These are phyloP conservation scores for Amphicarpaea edgeworthii DNA, from an alignment of 306 rosid genomes.

Conservation along the genomic window DNA sequence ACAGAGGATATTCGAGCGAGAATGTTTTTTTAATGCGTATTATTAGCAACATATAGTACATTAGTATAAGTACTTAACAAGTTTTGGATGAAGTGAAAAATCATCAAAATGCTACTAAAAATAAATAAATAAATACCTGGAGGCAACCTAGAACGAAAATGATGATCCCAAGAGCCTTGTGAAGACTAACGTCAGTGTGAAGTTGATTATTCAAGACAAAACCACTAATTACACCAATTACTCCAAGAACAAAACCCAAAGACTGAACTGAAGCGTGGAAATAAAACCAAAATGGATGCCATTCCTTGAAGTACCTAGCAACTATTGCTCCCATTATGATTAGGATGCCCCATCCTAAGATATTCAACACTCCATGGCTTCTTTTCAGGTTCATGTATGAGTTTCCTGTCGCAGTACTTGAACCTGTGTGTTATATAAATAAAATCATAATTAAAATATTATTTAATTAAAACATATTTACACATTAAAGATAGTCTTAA, in stretches of 20 bases:
- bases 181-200: conserved; percentile 52
- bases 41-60: too few relatives aligned
- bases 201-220: conserved; percentile 54
- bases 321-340: conserved; percentile 72
- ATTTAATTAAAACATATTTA: too few relatives aligned
- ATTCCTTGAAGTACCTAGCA: conserved; percentile 66
- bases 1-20: too few relatives aligned
- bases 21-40: too few relatives aligned
- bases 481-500: too few relatives aligned
- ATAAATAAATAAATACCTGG: conserved; percentile 61
- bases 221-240: conserved; percentile 66
- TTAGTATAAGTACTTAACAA: too few relatives aligned
- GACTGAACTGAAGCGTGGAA: conserved; percentile 63
- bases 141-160: conserved; percentile 66
- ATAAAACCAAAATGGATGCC: conserved; percentile 76
- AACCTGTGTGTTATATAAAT: conserved; percentile 55
- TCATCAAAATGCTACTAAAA: background rate
- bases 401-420: conserved; percentile 41
- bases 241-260: conserved; percentile 63
- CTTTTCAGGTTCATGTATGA: conserved; percentile 54
- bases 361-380: conserved; percentile 75
- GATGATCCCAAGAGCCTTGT: conserved; percentile 72
- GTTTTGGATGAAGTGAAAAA: background rate
- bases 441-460: too few relatives aligned
- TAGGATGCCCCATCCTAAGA: conserved; percentile 79